phyloP scores from a whole-genome alignment of 1,284 basidiomycete species.

The Puccinia hordei region DNA sequence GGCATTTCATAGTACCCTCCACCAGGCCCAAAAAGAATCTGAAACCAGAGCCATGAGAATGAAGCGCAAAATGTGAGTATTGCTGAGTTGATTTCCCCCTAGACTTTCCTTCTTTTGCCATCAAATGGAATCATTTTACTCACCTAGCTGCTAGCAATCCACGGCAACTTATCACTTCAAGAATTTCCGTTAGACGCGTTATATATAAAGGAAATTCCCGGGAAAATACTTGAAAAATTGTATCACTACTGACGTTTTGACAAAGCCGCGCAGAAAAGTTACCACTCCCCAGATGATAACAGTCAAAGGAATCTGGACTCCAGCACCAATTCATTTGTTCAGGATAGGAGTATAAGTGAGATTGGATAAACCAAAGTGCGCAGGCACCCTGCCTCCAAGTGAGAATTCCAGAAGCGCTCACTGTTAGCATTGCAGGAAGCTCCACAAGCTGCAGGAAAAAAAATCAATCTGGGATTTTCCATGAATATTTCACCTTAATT shows the following conservation, averaged over 20 bases:
- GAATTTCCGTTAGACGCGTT: background rate
- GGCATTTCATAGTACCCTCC: no score
- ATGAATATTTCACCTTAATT: background rate
- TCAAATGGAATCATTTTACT: background rate
- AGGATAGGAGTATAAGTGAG: no score
- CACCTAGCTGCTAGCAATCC: background rate
- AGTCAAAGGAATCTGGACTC: background rate
- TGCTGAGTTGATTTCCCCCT: background rate
- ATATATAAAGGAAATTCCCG: background rate
- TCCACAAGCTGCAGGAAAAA: background rate
- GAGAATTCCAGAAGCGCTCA: background rate
- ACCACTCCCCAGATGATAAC: conserved; percentile 12
- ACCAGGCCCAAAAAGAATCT: conserved; percentile 33
- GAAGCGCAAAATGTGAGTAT: background rate
- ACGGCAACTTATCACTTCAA: background rate
- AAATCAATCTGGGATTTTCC: background rate
- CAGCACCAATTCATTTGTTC: background rate
- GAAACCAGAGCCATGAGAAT: background rate
- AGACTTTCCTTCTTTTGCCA: background rate
- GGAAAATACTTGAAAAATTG: no score
- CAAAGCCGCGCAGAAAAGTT: conserved; percentile 15
- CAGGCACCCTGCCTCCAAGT: no score
- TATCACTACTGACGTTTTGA: background rate
- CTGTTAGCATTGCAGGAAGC: background rate
- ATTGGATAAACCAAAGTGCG: no score